Base-by-base conservation (phyloP, 228 moss, liverwort and hornwort species). In the Sphagnum magellanicum region DNA sequence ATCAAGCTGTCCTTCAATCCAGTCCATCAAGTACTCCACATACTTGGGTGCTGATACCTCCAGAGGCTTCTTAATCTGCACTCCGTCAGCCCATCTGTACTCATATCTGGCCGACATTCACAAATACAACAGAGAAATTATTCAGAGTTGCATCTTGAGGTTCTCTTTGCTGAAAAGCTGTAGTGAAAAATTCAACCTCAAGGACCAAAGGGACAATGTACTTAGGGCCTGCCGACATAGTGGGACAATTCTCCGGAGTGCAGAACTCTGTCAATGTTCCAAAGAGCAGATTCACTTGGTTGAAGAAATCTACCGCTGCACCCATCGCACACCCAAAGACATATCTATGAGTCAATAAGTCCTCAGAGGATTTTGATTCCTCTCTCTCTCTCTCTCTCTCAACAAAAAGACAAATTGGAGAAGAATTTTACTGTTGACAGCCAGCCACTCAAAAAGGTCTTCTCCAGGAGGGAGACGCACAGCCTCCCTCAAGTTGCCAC, bases 251-350 rank as follows among this genome's bases (percentile, higher is more conserved):
- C 53, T 86, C 85, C 8, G 85, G 70, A 11, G 85, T 86, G 69
- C 81, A 86, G 60, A 86, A 86, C 76, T 86, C 85, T 46, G 85
- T 86, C 76, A 86, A 67, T 47, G 85, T 86, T 48, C 85, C 85
- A 67, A 76, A 86, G 67, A 86, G 61, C 7, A 86, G 67, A 70
- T 86, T 86, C 50, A 86, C 85, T 72, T 86, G 85, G 64, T 86
- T 86, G 73, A 86, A 86, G 72, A 86, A 86, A 73, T 86, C 85
- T 61, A 86, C 85, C 69, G 85, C 83, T 83, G 83, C 81, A 79
- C 55, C 55, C 55, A 8, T 55, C 1, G 0, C 12, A 12, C 55
- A 55, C 55, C 55, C 55, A 12, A 55, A 2, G 8, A 55, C 12
- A 55, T 55, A 55, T 55, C 9, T 55, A 12, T 8, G 55, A 12